Conservation (phyloP, 805 yeast genomes). For the Zygosaccharomyces bisporus region DNA sequence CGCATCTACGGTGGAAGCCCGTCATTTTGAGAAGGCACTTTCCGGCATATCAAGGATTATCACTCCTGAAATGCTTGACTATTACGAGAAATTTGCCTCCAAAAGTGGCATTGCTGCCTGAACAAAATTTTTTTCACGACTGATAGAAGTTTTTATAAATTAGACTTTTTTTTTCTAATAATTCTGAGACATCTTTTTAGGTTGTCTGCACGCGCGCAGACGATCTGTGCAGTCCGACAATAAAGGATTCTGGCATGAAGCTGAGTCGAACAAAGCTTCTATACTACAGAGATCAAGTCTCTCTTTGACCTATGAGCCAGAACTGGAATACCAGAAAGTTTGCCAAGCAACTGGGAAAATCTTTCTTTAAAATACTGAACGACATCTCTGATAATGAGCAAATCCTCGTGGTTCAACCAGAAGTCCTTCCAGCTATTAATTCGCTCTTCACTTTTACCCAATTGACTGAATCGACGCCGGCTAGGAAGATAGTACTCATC, state of each 20-base stretch:
- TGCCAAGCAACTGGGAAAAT: slow-evolving; percentile 13
- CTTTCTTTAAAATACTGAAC: slow-evolving; percentile 19
- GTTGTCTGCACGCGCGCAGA: not conserved
- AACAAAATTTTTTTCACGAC: too few relatives aligned
- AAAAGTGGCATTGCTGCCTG: slow-evolving; percentile 39
- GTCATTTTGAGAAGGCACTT: slow-evolving; percentile 72
- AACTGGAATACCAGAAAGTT: slow-evolving; percentile 32
- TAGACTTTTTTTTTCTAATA: not conserved
- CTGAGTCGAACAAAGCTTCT: not conserved
- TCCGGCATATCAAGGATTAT: slow-evolving; percentile 70
- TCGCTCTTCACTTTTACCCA: slow-evolving; percentile 27
- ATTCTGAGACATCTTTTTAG: not conserved
- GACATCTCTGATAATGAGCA: slow-evolving; percentile 17
- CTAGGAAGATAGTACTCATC: slow-evolving; percentile 26
- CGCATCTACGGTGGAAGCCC: slow-evolving; percentile 48
- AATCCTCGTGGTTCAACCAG: slow-evolving; percentile 26
- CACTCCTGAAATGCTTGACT: slow-evolving; percentile 77
- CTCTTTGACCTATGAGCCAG: slow-evolving; percentile 18
- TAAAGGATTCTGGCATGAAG: not conserved
- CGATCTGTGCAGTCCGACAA: not conserved
- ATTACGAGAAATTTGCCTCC: slow-evolving; percentile 51
- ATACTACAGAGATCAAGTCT: not conserved
- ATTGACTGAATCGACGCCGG: slow-evolving; percentile 27
- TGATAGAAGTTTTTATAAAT: too few relatives aligned
- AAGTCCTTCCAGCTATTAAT: slow-evolving; percentile 23